These are phyloP conservation scores for Phytopythium cucurbitacearum DNA, from an alignment of 352 stramenopile species.

Conservation along the genomic window DNA sequence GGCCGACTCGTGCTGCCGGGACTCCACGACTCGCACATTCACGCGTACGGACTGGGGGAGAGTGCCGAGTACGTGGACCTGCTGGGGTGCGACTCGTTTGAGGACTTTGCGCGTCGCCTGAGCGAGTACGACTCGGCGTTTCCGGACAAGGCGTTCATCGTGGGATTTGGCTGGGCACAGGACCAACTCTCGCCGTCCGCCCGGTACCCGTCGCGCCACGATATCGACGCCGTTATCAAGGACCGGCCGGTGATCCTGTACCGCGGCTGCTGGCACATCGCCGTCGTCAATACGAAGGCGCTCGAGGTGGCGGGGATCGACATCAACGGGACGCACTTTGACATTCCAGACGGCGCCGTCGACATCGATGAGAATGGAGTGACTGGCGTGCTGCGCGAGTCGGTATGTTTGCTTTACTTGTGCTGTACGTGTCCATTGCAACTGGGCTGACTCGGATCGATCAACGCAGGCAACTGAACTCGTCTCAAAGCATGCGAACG, in stretches of 20 bases:
- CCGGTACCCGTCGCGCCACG: constrained; percentile 62
- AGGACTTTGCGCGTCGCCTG: constrained; percentile 58
- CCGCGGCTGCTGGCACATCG: constrained; percentile 89
- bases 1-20: constrained; percentile 75
- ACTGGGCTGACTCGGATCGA: background rate
- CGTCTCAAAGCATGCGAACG: constrained; percentile 65
- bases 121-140: constrained; percentile 50
- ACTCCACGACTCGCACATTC: constrained; percentile 87
- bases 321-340: constrained; percentile 20
- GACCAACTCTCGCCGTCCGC: constrained; percentile 57
- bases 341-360: constrained; percentile 40
- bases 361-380: constrained; percentile 59
- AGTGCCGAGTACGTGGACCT: constrained; percentile 83
- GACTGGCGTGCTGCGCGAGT: constrained; percentile 70
- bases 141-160: constrained; percentile 69
- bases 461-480: constrained; percentile 52
- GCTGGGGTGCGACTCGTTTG: constrained; percentile 61
- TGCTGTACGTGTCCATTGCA: background rate
- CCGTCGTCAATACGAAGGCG: constrained; percentile 81
- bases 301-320: constrained; percentile 65
- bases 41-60: constrained; percentile 83
- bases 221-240: constrained; percentile 73
- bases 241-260: constrained; percentile 77
- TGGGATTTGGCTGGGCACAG: constrained; percentile 87
- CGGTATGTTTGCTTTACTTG: constrained; percentile 20